phyloP scores from a whole-genome alignment of 164 flowering plant genomes.

The Stephania cephalantha region DNA sequence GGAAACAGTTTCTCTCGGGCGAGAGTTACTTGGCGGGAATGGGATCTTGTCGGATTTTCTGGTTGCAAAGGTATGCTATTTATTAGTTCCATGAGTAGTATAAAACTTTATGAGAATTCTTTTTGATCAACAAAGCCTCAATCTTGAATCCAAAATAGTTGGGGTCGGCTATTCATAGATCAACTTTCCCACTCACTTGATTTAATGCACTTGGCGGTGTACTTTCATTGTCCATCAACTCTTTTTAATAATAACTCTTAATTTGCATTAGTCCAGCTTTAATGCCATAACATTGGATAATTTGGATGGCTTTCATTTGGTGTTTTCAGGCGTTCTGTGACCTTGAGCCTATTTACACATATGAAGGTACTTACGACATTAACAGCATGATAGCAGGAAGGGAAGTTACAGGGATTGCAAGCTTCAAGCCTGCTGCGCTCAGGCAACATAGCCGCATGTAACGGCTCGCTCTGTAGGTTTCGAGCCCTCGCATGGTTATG shows the following conservation, averaged over 20 bases:
- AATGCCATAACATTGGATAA: background rate
- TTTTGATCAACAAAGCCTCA: too few relatives aligned
- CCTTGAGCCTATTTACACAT: conserved; percentile 86
- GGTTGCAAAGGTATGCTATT: conserved; percentile 70
- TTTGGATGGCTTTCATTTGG: background rate
- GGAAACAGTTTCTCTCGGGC: conserved; percentile 76
- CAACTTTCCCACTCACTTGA: too few relatives aligned
- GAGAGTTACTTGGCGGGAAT: conserved; percentile 96
- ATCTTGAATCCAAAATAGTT: too few relatives aligned
- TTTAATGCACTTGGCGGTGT: too few relatives aligned
- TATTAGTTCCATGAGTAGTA: too few relatives aligned
- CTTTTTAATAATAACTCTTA: background rate
- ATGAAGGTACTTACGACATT: conserved; percentile 93
- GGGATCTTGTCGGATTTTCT: conserved; percentile 86
- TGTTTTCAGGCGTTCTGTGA: conserved; percentile 85
- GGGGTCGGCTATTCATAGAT: too few relatives aligned
- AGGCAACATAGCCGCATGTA: conserved; percentile 53
- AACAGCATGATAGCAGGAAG: conserved; percentile 86
- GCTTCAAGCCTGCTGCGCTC: conserved; percentile 61
- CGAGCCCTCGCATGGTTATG: too few relatives aligned
- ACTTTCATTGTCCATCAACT: too few relatives aligned
- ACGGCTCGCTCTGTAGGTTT: background rate
- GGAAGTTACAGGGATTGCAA: conserved; percentile 81
- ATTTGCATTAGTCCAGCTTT: background rate
- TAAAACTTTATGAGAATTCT: background rate